Conservation (phyloP, 495 filamentous ascomycete genomes). For the Parathielavia appendiculata region DNA sequence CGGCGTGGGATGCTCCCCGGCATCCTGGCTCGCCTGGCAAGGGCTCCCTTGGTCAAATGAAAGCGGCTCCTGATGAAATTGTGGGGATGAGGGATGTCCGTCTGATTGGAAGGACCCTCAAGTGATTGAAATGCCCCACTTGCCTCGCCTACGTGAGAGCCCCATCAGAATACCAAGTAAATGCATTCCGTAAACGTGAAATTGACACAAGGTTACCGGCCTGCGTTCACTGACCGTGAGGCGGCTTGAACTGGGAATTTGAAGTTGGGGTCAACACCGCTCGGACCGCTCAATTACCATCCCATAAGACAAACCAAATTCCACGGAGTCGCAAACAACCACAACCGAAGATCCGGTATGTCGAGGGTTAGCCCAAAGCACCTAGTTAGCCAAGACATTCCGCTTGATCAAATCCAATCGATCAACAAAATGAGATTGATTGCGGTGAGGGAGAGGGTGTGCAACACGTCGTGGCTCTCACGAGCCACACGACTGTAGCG, state of each 20-base stretch:
- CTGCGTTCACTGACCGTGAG: no score
- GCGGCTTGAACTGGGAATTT: no score
- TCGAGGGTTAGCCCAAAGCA: neutral
- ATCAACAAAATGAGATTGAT: neutral
- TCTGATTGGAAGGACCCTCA: slow-evolving; percentile 13
- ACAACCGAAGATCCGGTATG: neutral
- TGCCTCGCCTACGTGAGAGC: neutral
- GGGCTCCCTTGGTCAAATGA: slow-evolving; percentile 9
- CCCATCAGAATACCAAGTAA: no score
- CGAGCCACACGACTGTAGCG: neutral
- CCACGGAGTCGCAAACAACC: slow-evolving; percentile 2
- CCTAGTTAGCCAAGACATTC: slow-evolving; percentile 6
- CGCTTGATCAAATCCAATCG: neutral
- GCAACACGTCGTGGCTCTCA: neutral
- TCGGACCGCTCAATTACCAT: no score
- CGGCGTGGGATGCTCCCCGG: slow-evolving; percentile 18
- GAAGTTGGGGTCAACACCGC: no score
- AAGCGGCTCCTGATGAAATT: slow-evolving; percentile 6
- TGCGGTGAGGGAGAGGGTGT: no score
- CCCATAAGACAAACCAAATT: neutral
- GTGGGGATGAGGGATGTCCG: slow-evolving; percentile 14
- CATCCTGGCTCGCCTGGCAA: slow-evolving; percentile 10
- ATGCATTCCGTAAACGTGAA: no score
- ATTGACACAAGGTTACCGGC: no score
- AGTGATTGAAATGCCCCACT: neutral